phyloP scores from a whole-genome alignment of 2,329 filamentous ascomycete genomes.

The Neocatenulostroma microsporum region DNA sequence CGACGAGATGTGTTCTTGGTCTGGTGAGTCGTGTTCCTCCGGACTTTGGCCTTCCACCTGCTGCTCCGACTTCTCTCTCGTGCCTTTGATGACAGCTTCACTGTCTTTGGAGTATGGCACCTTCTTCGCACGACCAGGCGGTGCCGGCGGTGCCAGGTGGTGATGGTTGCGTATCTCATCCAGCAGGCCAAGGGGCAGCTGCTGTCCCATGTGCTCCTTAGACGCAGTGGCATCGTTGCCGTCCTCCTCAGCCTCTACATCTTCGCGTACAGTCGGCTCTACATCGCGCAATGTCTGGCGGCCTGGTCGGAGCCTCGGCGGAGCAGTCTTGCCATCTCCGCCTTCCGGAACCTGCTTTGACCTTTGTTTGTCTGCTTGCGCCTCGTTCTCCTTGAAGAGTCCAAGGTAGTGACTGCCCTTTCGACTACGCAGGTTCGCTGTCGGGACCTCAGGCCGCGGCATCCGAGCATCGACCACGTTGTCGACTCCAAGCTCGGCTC shows the following conservation, averaged over 20 bases:
- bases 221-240: slow-evolving; percentile 14
- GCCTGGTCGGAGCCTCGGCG: no score
- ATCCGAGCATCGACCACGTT: slow-evolving; percentile 58
- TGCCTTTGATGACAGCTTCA: slow-evolving; percentile 10
- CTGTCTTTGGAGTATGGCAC: slow-evolving; percentile 34
- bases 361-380: slow-evolving; percentile 45
- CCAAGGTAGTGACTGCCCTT: slow-evolving; percentile 60
- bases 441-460: slow-evolving; percentile 46
- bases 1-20: slow-evolving; percentile 77
- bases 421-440: slow-evolving; percentile 50
- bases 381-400: slow-evolving; percentile 56
- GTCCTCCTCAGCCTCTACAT: no score
- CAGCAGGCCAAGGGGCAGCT: slow-evolving; percentile 44
- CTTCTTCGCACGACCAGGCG: slow-evolving; percentile 38
- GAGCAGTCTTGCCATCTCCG: slow-evolving; percentile 20
- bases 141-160: slow-evolving; percentile 42
- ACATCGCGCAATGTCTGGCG: no score
- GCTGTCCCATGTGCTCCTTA: slow-evolving; percentile 26
- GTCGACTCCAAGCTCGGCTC: slow-evolving; percentile 41
- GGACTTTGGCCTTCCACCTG: no score
- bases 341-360: no score
- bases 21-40: no score
- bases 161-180: slow-evolving; percentile 52
- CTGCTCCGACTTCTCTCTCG: slow-evolving; percentile 31
- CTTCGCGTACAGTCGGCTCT: no score